These are phyloP conservation scores for Ceratocystis lukuohia DNA, from an alignment of 2,329 filamentous ascomycete genomes.

Conservation along the genomic window DNA sequence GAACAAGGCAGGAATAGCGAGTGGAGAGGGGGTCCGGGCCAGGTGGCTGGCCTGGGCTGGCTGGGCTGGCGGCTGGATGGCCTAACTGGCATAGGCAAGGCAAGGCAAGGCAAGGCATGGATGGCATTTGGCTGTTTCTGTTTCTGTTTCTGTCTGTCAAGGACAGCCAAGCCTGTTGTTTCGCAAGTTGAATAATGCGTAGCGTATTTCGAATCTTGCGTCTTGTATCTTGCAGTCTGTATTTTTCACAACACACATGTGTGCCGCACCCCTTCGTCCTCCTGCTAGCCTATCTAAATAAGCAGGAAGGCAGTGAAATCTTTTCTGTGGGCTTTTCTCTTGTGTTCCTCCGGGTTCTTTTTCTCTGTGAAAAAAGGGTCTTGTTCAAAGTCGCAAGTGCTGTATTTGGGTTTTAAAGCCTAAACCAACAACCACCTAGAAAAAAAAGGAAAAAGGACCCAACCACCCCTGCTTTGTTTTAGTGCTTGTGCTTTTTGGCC, in stretches of 20 bases:
- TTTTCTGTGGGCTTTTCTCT: not conserved
- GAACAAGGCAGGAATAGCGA: not conserved
- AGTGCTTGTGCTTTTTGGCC: conserved; percentile 7
- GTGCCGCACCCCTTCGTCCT: not conserved
- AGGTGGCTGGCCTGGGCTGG: not conserved
- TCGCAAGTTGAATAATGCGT: not conserved
- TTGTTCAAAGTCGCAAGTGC: not conserved
- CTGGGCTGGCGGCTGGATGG: not conserved
- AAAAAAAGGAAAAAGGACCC: not conserved
- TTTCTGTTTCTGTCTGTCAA: conserved; percentile 7
- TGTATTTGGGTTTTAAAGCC: not conserved
- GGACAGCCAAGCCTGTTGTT: not conserved
- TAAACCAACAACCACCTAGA: not conserved
- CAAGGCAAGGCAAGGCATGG: not conserved
- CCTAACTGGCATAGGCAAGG: not conserved
- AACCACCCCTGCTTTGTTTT: not conserved
- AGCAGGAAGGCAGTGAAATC: too few relatives aligned
- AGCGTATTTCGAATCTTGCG: not conserved
- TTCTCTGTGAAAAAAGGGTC: not conserved
- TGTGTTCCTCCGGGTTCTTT: not conserved
- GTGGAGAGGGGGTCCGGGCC: not conserved
- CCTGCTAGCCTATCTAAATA: not conserved
- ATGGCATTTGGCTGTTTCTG: conserved; percentile 3
- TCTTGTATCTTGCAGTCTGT: not conserved
- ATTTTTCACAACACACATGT: not conserved